These are phyloP conservation scores for Sugiyamaella grinbergsii DNA, from an alignment of 1,139 yeast genomes.

Conservation along the genomic window DNA sequence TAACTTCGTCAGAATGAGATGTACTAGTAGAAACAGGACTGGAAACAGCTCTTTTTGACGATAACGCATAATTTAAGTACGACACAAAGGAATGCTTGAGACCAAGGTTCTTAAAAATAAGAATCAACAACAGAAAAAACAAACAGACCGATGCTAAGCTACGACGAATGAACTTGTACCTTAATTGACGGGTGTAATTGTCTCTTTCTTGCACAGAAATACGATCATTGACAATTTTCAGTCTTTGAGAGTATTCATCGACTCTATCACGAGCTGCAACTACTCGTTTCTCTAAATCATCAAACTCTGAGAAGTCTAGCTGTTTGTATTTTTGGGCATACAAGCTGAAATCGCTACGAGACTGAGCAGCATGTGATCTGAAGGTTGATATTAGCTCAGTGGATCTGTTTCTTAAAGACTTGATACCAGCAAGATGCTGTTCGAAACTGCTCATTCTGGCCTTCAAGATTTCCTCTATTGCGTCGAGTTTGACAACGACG, in stretches of 20 bases:
- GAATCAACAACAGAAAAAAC: constrained; percentile 17
- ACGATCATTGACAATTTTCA: constrained; percentile 28
- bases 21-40: not conserved
- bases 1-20: not conserved
- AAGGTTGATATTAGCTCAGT: constrained; percentile 26
- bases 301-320: constrained; percentile 30
- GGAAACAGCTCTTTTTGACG: not conserved
- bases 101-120: constrained; percentile 9
- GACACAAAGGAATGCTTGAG: not conserved
- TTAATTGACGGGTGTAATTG: constrained; percentile 34
- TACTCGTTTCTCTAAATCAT: constrained; percentile 31
- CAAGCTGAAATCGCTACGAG: constrained; percentile 24
- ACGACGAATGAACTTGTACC: constrained; percentile 32
- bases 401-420: constrained; percentile 26
- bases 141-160: constrained; percentile 12
- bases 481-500: constrained; percentile 29
- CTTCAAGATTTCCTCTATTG: constrained; percentile 25
- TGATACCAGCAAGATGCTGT: constrained; percentile 28
- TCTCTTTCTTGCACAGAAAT: constrained; percentile 32
- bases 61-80: constrained; percentile 3
- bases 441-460: constrained; percentile 28
- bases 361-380: constrained; percentile 23
- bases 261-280: constrained; percentile 29
- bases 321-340: constrained; percentile 28
- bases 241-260: constrained; percentile 32